Evolutionary conservation across 345 rosid species (phyloP).

Genomic region (Cardiospermum halicacabum): DNA sequence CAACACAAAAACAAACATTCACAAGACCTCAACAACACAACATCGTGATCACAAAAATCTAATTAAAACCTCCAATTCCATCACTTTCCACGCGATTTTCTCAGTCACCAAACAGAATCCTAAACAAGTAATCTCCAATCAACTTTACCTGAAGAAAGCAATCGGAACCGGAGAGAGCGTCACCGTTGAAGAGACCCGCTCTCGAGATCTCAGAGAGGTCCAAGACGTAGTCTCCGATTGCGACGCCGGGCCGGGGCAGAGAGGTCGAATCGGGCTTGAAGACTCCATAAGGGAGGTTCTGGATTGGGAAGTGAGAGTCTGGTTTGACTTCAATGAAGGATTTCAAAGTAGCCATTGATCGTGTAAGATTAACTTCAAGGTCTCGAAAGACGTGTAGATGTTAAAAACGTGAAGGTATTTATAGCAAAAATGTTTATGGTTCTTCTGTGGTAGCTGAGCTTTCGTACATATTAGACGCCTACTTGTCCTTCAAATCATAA

Average conservation of each 20-base stretch:
- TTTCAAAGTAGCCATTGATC: conserved; percentile 48
- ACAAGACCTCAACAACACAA: no score
- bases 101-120: background rate
- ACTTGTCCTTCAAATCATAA: no score
- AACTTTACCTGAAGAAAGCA: conserved; percentile 77
- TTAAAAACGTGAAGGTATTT: background rate
- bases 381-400: no score
- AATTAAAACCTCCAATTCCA: background rate
- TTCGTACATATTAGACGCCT: no score
- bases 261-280: conserved; percentile 54
- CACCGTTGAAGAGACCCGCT: conserved; percentile 75
- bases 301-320: conserved; percentile 87
- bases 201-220: conserved; percentile 74
- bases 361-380: no score
- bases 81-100: background rate
- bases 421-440: no score
- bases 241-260: conserved; percentile 71
- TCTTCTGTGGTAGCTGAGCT: background rate
- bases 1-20: no score
- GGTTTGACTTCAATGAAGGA: conserved; percentile 62
- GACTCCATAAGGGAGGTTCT: conserved; percentile 90
- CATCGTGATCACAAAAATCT: background rate
- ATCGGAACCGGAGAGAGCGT: conserved; percentile 53
- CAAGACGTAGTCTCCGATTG: conserved; percentile 70
- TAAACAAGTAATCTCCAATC: background rate